Conservation (phyloP, 1,284 basidiomycete genomes). For the Irpex sp. region DNA sequence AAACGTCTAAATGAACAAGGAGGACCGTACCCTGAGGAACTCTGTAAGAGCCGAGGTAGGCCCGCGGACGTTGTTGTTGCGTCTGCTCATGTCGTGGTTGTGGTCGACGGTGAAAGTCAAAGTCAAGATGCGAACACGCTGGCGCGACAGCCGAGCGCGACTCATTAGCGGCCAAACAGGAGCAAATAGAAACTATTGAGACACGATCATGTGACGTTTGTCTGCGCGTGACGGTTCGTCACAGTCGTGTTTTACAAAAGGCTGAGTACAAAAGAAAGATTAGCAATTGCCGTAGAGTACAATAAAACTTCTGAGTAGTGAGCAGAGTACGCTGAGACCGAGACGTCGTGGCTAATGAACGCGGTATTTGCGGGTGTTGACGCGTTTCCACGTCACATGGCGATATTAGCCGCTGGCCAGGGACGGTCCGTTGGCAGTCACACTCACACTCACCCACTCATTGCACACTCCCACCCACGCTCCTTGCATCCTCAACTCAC, state of each 20-base stretch:
- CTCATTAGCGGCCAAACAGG: slow-evolving; percentile 9
- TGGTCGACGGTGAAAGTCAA: too few relatives aligned
- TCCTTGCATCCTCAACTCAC: background rate
- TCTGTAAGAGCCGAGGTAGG: slow-evolving; percentile 91
- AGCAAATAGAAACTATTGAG: background rate
- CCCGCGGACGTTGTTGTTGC: slow-evolving; percentile 58
- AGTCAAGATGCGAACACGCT: background rate
- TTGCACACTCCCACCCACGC: background rate
- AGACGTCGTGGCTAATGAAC: slow-evolving; percentile 2
- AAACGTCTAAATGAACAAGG: slow-evolving; percentile 1
- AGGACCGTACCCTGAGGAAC: slow-evolving; percentile 69
- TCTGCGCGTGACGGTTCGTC: background rate
- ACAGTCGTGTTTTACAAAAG: background rate
- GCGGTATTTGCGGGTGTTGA: slow-evolving; percentile 21
- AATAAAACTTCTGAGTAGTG: too few relatives aligned
- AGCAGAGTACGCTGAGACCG: background rate
- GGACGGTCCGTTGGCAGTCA: background rate
- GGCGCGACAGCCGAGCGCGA: slow-evolving; percentile 1
- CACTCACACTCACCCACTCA: background rate
- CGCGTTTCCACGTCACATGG: slow-evolving; percentile 17
- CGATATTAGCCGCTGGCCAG: slow-evolving; percentile 5
- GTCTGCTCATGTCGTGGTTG: slow-evolving; percentile 25
- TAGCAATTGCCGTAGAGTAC: too few relatives aligned
- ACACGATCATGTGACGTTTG: slow-evolving; percentile 1
- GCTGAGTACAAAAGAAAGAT: background rate